Evolutionary conservation across 2,329 filamentous ascomycete genomes (phyloP).

Genomic region (Kalmusia sp.): DNA sequence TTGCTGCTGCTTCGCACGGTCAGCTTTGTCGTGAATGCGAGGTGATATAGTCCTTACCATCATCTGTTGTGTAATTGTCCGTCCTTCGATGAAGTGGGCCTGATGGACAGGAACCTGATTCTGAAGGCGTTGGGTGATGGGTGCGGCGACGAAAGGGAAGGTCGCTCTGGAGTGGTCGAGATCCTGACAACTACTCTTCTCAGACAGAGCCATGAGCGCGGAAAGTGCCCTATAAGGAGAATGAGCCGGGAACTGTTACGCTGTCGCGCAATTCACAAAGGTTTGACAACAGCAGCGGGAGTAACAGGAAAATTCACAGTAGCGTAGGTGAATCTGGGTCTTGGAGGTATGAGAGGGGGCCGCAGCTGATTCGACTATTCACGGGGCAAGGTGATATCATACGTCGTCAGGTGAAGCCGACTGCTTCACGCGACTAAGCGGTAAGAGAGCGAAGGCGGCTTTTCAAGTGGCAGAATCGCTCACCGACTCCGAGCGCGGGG

Average conservation of each 20-base stretch:
- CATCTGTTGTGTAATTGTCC: slow-evolving; percentile 23
- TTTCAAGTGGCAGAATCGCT: slow-evolving; percentile 12
- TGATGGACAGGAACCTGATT: slow-evolving; percentile 9
- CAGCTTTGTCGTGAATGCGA: not conserved
- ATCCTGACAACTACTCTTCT: not conserved
- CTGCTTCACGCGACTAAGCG: slow-evolving; percentile 31
- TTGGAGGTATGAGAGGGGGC: slow-evolving; percentile 18
- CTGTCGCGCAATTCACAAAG: slow-evolving; percentile 1
- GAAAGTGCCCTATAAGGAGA: slow-evolving; percentile 5
- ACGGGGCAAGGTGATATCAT: slow-evolving; percentile 22
- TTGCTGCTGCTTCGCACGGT: slow-evolving; percentile 19
- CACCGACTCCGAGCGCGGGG: not conserved
- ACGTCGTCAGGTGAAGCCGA: slow-evolving; percentile 24
- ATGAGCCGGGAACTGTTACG: not conserved
- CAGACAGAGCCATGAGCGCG: not conserved
- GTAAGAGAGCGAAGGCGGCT: slow-evolving; percentile 19
- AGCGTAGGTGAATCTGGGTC: slow-evolving; percentile 25
- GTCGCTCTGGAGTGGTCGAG: not conserved
- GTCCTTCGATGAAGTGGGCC: slow-evolving; percentile 1
- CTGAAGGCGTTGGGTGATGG: slow-evolving; percentile 8
- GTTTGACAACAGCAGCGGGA: not conserved
- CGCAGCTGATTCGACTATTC: slow-evolving; percentile 25
- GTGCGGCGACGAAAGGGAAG: slow-evolving; percentile 1
- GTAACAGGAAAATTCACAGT: not conserved
- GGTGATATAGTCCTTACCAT: slow-evolving; percentile 18